phyloP scores from a whole-genome alignment of 2,329 filamentous ascomycete genomes.

The Thelonectria olida region DNA sequence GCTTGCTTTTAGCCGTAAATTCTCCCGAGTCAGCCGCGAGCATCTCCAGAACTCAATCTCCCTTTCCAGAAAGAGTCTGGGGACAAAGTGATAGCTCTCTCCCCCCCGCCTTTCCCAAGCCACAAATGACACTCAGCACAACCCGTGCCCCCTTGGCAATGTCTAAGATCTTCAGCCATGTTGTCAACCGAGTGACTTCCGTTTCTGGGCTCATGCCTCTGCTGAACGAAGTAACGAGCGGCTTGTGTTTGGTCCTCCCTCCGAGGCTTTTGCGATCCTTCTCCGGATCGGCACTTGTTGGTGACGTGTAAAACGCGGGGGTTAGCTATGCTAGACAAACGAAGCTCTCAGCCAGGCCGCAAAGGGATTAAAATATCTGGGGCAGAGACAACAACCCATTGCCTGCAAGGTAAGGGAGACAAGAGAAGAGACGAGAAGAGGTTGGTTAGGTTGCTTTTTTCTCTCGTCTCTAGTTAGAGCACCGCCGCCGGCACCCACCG shows the following conservation, averaged over 20 bases:
- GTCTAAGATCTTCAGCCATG: not conserved
- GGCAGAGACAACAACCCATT: not conserved
- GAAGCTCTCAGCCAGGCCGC: not conserved
- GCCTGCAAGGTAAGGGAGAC: not conserved
- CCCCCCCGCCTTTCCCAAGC: not conserved
- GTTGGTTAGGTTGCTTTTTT: not conserved
- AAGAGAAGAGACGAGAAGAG: not conserved
- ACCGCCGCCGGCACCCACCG: not conserved
- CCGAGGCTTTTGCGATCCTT: not conserved
- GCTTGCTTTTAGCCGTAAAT: not conserved
- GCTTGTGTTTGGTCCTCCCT: not conserved
- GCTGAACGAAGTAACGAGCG: too few species aligned
- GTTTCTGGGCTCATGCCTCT: not conserved
- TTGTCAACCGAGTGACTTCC: too few species aligned
- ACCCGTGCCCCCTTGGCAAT: not conserved
- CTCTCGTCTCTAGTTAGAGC: not conserved
- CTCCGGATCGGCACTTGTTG: not conserved
- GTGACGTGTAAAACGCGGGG: not conserved
- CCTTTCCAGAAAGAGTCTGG: not conserved
- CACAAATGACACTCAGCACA: not conserved
- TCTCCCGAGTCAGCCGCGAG: not conserved
- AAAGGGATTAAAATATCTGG: not conserved
- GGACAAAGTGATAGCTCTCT: not conserved
- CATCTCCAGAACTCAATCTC: not conserved
- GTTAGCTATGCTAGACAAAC: not conserved